A percentile compares a stretch with the other conserved stretches of the same genome.
Evolutionary conservation across 1,284 basidiomycete species (phyloP).

Genomic region (Ceratorhiza oryzae-sativae): DNA sequence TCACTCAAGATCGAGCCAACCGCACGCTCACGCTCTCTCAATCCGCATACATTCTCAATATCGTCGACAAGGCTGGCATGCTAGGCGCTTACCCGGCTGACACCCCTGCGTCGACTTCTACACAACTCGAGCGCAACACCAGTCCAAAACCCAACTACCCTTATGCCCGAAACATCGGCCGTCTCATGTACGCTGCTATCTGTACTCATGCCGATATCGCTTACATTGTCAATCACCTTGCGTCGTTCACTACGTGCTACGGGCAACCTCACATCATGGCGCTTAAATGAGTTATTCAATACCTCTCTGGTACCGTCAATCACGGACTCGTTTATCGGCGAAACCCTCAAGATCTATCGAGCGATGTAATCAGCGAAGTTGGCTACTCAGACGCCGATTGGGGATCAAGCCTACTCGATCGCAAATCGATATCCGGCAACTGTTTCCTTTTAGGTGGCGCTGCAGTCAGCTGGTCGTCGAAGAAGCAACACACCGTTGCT

Average conservation of each 20-base stretch:
- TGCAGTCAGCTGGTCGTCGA: constrained; percentile 52
- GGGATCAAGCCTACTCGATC: constrained; percentile 15
- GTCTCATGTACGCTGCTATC: neutral
- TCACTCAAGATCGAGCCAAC: neutral
- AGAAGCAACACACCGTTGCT: constrained; percentile 51
- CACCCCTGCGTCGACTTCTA: neutral
- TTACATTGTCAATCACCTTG: constrained; percentile 52
- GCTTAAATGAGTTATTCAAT: constrained; percentile 51
- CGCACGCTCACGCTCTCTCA: constrained; percentile 9
- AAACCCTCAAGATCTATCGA: too few species aligned
- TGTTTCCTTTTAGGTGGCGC: constrained; percentile 44
- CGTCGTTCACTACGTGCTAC: constrained; percentile 51
- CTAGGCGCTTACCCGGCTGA: neutral
- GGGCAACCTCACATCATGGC: constrained; percentile 50
- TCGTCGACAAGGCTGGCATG: constrained; percentile 25
- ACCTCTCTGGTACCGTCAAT: constrained; percentile 48
- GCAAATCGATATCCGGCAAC: constrained; percentile 46
- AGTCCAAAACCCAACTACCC: neutral
- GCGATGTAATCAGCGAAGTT: neutral
- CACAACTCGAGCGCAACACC: neutral
- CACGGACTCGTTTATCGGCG: neutral
- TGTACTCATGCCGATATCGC: constrained; percentile 46
- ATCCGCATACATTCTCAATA: constrained; percentile 8
- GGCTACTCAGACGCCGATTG: constrained; percentile 36
- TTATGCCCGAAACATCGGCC: neutral